Percentiles rank a stretch among this genome's conserved stretches.
These are phyloP conservation scores for Fragilaria crotonensis DNA, from an alignment of 108 stramenopile genomes.

Conservation along the genomic window DNA sequence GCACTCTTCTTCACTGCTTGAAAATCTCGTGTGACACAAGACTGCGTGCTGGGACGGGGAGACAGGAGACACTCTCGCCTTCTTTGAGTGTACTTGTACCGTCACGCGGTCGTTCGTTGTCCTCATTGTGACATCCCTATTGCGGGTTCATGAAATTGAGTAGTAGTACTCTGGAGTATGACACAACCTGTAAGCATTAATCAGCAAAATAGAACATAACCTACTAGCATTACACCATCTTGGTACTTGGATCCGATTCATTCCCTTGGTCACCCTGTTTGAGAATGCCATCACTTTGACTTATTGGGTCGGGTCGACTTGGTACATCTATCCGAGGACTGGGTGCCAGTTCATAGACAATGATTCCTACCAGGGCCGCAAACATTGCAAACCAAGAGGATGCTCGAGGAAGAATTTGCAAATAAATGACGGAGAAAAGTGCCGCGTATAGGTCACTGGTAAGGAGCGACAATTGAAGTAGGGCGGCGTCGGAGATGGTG, in stretches of 20 bases:
- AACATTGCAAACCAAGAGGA: slow-evolving; percentile 65
- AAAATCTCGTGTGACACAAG: too few species aligned
- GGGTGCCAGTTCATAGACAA: slow-evolving; percentile 59
- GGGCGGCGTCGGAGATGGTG: slow-evolving; percentile 29
- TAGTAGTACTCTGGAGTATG: too few species aligned
- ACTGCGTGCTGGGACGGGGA: too few species aligned
- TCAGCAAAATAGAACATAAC: too few species aligned
- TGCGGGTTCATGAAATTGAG: too few species aligned
- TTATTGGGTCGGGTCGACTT: not conserved
- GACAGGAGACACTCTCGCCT: too few species aligned
- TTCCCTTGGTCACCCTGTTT: not conserved
- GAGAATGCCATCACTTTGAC: not conserved
- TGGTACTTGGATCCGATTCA: not conserved
- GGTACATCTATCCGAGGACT: slow-evolving; percentile 13
- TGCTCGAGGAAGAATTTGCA: slow-evolving; percentile 34
- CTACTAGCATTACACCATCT: not conserved
- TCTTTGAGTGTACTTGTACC: too few species aligned
- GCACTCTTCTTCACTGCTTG: too few species aligned
- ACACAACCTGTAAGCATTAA: too few species aligned
- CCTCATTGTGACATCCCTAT: too few species aligned
- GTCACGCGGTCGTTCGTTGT: too few species aligned
- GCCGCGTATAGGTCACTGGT: slow-evolving; percentile 80
- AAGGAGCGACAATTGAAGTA: slow-evolving; percentile 51
- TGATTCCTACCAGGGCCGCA: slow-evolving; percentile 50
- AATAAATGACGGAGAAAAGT: slow-evolving; percentile 49